These are phyloP conservation scores for Corrigiola litoralis DNA, from an alignment of 179 eudicot species.

Conservation along the genomic window DNA sequence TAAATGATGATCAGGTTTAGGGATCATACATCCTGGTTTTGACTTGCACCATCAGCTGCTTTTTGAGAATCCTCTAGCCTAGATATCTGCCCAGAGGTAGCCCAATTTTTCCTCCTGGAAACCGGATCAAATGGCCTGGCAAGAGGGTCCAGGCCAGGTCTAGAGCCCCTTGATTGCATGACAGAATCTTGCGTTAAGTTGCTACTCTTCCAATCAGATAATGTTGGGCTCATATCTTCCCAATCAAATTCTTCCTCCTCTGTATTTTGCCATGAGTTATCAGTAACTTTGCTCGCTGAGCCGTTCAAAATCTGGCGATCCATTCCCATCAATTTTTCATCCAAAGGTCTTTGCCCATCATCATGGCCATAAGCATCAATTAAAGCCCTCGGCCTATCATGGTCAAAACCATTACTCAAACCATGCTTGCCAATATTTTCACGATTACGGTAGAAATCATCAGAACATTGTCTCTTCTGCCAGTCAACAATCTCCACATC, in stretches of 20 bases:
- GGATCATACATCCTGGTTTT: slow-evolving; percentile 45
- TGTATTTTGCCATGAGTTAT: slow-evolving; percentile 71
- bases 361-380: slow-evolving; percentile 96
- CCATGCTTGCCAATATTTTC: slow-evolving; percentile 32
- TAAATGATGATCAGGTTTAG: slow-evolving; percentile 8
- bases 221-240: slow-evolving; percentile 77
- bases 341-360: slow-evolving; percentile 42
- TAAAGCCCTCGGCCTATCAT: slow-evolving; percentile 78
- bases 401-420: slow-evolving; percentile 44
- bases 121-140: slow-evolving; percentile 32
- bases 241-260: slow-evolving; percentile 97
- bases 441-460: slow-evolving; percentile 26
- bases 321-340: slow-evolving; percentile 32
- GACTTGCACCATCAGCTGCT: slow-evolving; percentile 32
- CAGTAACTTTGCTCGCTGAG: slow-evolving; percentile 23
- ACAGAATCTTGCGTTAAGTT: slow-evolving; percentile 32
- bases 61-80: slow-evolving; percentile 29
- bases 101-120: slow-evolving; percentile 38
- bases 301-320: slow-evolving; percentile 37
- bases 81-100: slow-evolving; percentile 26
- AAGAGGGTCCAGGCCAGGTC: slow-evolving; percentile 28
- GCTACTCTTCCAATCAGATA: slow-evolving; percentile 37
- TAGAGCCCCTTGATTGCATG: slow-evolving; percentile 32
- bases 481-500: slow-evolving; percentile 44
- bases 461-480: slow-evolving; percentile 37